A percentile compares a stretch with the other conserved stretches of the same genome.
phyloP scores from a whole-genome alignment of 129 eudicot genomes.

The Oenanthe sinensis region DNA sequence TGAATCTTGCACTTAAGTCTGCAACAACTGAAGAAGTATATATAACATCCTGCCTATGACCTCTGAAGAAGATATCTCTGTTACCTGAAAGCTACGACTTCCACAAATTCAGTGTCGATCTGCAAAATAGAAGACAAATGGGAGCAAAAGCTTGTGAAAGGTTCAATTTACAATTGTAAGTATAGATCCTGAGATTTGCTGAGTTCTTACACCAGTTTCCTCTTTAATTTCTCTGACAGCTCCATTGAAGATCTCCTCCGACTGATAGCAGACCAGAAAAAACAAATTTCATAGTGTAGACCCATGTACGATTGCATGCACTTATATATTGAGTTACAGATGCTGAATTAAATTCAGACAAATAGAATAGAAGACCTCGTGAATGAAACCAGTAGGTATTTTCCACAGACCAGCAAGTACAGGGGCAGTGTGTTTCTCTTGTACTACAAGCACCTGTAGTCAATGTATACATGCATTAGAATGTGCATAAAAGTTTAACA shows the following conservation, averaged over 20 bases:
- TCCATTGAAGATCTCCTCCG: constrained; percentile 75
- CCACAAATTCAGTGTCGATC: constrained; percentile 69
- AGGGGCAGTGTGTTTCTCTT: constrained; percentile 67
- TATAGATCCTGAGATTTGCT: background rate
- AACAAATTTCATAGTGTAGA: background rate
- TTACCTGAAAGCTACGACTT: constrained; percentile 79
- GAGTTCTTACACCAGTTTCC: constrained; percentile 76
- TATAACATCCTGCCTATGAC: background rate
- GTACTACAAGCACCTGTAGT: constrained; percentile 73
- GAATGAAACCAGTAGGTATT: constrained; percentile 83
- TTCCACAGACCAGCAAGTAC: constrained; percentile 71
- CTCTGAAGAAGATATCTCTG: background rate
- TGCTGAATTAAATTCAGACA: background rate
- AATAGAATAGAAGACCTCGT: constrained; percentile 34
- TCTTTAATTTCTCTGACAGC: constrained; percentile 89
- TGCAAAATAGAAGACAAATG: background rate
- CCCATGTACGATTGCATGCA: background rate
- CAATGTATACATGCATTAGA: background rate
- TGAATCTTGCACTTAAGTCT: background rate
- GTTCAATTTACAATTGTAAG: background rate
- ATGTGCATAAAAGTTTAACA: background rate
- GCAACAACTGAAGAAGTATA: background rate
- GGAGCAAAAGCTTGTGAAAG: background rate
- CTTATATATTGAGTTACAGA: background rate
- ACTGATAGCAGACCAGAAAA: constrained; percentile 28